These are phyloP conservation scores for Cryptomeria japonica DNA, from an alignment of 75 land plant genomes.

Conservation along the genomic window DNA sequence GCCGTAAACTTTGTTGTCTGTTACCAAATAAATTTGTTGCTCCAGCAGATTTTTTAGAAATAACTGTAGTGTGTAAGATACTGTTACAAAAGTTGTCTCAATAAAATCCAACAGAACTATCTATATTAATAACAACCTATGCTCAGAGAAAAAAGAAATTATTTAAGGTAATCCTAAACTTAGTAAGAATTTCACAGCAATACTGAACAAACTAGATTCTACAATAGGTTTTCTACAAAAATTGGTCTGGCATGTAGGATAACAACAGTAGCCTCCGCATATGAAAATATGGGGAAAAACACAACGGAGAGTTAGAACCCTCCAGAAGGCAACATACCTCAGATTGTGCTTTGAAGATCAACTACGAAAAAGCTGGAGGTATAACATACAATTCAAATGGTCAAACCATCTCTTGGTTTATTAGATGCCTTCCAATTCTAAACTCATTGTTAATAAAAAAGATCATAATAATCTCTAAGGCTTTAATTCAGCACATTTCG, in stretches of 20 bases:
- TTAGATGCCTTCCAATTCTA: neutral
- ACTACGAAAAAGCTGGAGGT: neutral
- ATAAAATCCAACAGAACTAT: neutral
- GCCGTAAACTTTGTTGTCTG: neutral
- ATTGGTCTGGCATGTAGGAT: neutral
- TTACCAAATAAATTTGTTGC: neutral
- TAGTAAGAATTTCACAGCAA: neutral
- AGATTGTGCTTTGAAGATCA: neutral
- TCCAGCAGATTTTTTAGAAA: neutral
- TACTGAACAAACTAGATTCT: neutral
- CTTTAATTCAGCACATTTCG: neutral
- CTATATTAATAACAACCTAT: neutral
- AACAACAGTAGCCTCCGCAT: neutral
- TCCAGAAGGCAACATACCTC: neutral
- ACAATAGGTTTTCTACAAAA: neutral
- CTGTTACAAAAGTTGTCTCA: neutral
- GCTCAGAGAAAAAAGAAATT: neutral
- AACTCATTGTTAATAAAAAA: neutral
- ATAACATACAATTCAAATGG: neutral
- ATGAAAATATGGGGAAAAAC: neutral
- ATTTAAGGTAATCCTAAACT: neutral
- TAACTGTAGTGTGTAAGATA: conserved; percentile 2
- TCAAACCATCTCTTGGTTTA: neutral
- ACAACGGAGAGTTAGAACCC: neutral
- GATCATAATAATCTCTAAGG: neutral